Conservation (phyloP, 2,329 filamentous ascomycete species). For the Geosmithia morbida region DNA sequence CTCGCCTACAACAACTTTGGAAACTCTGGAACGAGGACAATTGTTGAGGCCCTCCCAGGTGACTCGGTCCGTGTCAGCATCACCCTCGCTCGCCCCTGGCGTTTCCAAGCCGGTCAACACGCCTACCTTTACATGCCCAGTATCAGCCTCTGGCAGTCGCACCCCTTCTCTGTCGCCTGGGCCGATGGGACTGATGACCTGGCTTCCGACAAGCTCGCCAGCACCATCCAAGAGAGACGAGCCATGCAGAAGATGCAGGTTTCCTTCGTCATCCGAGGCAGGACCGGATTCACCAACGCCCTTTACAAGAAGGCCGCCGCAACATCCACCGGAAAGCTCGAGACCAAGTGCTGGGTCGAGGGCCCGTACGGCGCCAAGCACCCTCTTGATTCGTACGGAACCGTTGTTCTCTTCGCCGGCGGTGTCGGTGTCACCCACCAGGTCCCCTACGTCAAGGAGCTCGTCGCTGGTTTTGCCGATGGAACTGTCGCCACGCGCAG, state of each 20-base stretch:
- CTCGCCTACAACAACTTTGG: slow-evolving; percentile 54
- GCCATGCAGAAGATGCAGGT: slow-evolving; percentile 49
- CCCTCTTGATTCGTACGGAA: slow-evolving; percentile 60
- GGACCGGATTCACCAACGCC: slow-evolving; percentile 58
- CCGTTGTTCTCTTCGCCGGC: slow-evolving; percentile 64
- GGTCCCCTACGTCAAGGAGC: slow-evolving; percentile 58
- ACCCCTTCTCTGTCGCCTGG: slow-evolving; percentile 72
- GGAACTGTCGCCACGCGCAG: slow-evolving; percentile 58
- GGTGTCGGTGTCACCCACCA: slow-evolving; percentile 73
- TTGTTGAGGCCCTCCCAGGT: slow-evolving; percentile 63
- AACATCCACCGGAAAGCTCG: slow-evolving; percentile 44
- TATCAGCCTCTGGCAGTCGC: slow-evolving; percentile 58
- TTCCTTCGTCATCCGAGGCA: slow-evolving; percentile 58
- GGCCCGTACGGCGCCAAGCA: slow-evolving; percentile 66
- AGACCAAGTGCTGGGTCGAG: slow-evolving; percentile 54
- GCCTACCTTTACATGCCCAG: slow-evolving; percentile 67
- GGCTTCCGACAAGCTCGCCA: slow-evolving; percentile 39
- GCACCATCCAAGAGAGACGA: slow-evolving; percentile 42
- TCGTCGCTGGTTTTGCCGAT: slow-evolving; percentile 53
- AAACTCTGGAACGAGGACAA: slow-evolving; percentile 48
- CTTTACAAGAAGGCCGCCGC: slow-evolving; percentile 54
- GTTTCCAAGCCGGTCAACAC: slow-evolving; percentile 61
- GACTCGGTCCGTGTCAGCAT: slow-evolving; percentile 62
- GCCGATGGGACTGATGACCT: slow-evolving; percentile 47
- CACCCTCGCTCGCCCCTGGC: slow-evolving; percentile 63